A percentile compares a stretch with the other conserved stretches of the same genome.
Conservation (phyloP, 306 rosid genomes). For the Quercus suber region DNA sequence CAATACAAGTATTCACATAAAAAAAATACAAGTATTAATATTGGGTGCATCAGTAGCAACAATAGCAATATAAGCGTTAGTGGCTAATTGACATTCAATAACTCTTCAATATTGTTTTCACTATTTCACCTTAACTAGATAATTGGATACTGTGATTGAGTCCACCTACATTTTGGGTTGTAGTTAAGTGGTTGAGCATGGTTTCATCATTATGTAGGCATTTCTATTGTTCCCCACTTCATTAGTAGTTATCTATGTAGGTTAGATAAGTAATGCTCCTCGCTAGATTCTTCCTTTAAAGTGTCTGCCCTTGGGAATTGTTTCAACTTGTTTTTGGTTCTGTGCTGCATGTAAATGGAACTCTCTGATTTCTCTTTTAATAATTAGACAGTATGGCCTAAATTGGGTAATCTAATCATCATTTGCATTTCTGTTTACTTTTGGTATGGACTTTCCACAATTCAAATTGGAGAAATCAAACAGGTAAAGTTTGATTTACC, state of each 20-base stretch:
- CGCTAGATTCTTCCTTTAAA: background rate
- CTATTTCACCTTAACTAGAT: background rate
- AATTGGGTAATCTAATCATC: background rate
- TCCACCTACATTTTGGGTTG: background rate
- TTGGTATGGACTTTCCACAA: too few relatives aligned
- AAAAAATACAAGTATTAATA: background rate
- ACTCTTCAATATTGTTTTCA: background rate
- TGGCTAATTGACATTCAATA: background rate
- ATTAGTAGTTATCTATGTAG: background rate
- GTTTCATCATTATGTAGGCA: background rate
- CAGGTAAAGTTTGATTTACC: too few relatives aligned
- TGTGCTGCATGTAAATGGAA: background rate
- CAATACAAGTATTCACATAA: background rate
- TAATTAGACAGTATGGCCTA: background rate
- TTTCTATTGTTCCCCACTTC: background rate
- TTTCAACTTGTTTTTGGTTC: background rate
- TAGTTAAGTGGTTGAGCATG: background rate
- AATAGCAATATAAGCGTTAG: background rate
- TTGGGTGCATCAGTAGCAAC: too few relatives aligned
- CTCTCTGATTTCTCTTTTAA: background rate
- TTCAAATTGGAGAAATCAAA: too few relatives aligned
- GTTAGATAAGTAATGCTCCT: background rate
- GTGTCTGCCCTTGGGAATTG: background rate
- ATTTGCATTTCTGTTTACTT: background rate
- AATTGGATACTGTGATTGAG: background rate